These are phyloP conservation scores for Colletotrichum liriopes DNA, from an alignment of 2,329 filamentous ascomycete species.

Conservation along the genomic window DNA sequence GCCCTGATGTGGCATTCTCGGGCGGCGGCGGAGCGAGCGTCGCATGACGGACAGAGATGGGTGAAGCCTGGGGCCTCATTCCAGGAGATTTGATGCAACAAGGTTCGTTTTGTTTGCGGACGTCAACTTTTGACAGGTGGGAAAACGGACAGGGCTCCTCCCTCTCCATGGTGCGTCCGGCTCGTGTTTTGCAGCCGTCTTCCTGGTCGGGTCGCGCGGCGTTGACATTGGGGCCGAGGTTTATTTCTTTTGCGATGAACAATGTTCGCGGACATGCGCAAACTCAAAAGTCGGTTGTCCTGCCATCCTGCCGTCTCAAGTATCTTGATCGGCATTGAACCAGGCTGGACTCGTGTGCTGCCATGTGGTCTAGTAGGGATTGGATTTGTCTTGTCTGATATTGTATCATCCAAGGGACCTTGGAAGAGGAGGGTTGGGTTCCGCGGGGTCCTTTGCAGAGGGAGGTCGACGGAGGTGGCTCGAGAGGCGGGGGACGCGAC, in stretches of 20 bases:
- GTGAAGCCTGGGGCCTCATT: conserved; percentile 9
- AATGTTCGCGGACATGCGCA: neutral
- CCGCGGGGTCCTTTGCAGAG: conserved; percentile 22
- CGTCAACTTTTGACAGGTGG: neutral
- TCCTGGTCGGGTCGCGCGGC: neutral
- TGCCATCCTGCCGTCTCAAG: neutral
- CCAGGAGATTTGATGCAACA: conserved; percentile 4
- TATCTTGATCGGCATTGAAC: neutral
- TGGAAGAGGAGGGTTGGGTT: neutral
- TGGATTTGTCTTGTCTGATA: conserved; percentile 32
- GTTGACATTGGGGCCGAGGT: neutral
- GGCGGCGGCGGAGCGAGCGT: neutral
- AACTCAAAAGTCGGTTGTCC: conserved; percentile 8
- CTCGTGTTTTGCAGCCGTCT: conserved; percentile 15
- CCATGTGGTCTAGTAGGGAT: neutral
- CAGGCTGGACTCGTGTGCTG: neutral
- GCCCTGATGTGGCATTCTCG: conserved; percentile 1
- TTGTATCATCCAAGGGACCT: neutral
- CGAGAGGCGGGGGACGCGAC: conserved; percentile 8
- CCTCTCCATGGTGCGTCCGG: conserved; percentile 7
- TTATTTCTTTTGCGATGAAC: conserved; percentile 16
- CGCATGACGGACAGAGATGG: neutral
- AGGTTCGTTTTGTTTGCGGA: conserved; percentile 2
- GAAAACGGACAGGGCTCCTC: conserved; percentile 20
- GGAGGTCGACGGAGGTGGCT: neutral